Evolutionary conservation across 768 basidiomycete species (phyloP).

Genomic region (Lactarius trivialis): DNA sequence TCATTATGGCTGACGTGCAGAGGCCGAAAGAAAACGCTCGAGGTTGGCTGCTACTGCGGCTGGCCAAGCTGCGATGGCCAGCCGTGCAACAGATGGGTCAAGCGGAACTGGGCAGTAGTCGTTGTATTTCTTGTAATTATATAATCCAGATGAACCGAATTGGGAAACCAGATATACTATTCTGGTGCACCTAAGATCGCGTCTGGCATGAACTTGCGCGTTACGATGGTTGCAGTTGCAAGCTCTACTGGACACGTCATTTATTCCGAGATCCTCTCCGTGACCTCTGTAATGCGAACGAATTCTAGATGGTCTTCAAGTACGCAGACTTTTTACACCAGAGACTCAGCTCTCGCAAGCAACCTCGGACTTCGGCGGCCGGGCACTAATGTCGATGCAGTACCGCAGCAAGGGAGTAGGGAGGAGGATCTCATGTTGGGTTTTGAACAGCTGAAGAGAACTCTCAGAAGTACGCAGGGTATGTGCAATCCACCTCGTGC

Average conservation of each 20-base stretch:
- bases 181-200: conserved; percentile 3
- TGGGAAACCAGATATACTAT: conserved; percentile 11
- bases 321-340: conserved; percentile 49
- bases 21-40: conserved; percentile 92
- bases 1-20: conserved; percentile 35
- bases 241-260: conserved; percentile 67
- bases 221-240: not conserved
- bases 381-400: conserved; percentile 36
- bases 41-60: conserved; percentile 88
- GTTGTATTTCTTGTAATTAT: conserved; percentile 14
- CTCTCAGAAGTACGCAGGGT: conserved; percentile 65
- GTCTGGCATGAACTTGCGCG: not conserved
- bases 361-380: conserved; percentile 69
- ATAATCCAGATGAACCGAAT: not conserved
- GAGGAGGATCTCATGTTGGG: conserved; percentile 86
- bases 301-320: conserved; percentile 93
- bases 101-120: conserved; percentile 32
- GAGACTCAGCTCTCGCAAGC: conserved; percentile 63
- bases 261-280: conserved; percentile 83
- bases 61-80: conserved; percentile 81
- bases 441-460: conserved; percentile 79
- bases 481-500: conserved; percentile 21
- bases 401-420: conserved; percentile 47
- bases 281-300: conserved; percentile 94
- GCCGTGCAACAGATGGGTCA: conserved; percentile 40